phyloP scores from a whole-genome alignment of 2,329 filamentous ascomycete genomes.

The Sarocladiaceae sp. region DNA sequence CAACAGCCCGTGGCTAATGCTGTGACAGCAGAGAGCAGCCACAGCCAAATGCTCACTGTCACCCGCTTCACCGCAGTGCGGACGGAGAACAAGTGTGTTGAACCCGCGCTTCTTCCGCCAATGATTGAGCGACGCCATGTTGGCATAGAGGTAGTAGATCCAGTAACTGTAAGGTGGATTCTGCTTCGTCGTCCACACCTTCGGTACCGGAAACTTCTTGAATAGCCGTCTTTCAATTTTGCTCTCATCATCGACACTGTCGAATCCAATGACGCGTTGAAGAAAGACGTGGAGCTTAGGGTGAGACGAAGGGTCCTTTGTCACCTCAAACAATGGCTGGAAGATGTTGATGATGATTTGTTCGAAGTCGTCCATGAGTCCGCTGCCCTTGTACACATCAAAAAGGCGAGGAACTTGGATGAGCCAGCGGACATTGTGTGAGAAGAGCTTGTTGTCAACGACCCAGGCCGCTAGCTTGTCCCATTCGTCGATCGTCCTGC shows the following conservation, averaged over 20 bases:
- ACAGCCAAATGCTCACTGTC: constrained; percentile 95
- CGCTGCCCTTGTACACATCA: constrained; percentile 88
- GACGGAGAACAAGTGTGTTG: constrained; percentile 88
- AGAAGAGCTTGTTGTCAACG: constrained; percentile 95
- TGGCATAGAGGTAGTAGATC: constrained; percentile 96
- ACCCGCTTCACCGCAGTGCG: constrained; percentile 93
- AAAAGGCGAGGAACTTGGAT: constrained; percentile 92
- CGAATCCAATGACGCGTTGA: constrained; percentile 91
- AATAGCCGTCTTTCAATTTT: constrained; percentile 92
- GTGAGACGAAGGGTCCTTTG: constrained; percentile 75
- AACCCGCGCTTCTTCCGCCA: constrained; percentile 89
- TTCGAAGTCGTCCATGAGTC: constrained; percentile 83
- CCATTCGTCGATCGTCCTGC: constrained; percentile 88
- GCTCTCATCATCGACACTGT: constrained; percentile 97
- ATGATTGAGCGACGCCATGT: constrained; percentile 85
- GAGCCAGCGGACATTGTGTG: constrained; percentile 94
- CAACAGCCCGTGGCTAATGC: constrained; percentile 90
- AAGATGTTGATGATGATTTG: constrained; percentile 89
- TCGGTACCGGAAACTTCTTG: constrained; percentile 88
- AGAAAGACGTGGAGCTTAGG: constrained; percentile 93
- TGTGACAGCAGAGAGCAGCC: constrained; percentile 86
- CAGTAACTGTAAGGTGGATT: constrained; percentile 99
- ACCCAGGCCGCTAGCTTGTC: constrained; percentile 97
- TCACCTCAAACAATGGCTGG: constrained; percentile 89
- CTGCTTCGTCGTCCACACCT: constrained; percentile 82